Evolutionary conservation across 2,329 filamentous ascomycete species (phyloP), one percentile per base, ranked within the genome.

Genomic region (Clonostachys chloroleuca): DNA sequence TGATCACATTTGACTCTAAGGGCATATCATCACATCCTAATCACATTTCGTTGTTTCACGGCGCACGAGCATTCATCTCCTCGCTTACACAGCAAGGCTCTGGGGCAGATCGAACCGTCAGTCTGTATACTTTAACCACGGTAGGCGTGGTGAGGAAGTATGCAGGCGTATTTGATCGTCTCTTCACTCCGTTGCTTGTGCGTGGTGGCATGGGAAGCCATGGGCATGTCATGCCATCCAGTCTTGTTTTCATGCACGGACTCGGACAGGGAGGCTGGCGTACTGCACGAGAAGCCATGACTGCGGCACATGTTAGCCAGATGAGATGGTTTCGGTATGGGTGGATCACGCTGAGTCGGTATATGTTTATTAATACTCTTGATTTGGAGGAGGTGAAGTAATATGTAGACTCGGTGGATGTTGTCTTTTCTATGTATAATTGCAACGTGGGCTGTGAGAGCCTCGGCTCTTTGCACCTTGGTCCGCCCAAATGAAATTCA

Each of bases 281-380:
- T 46, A 30, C 24, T 10, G 24, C 24, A 30, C 24, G 24, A 10
- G 24, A 30, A 30, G 92, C 94, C 33, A 99, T 99, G 94, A 91
- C 88, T 2, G 77, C 79, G 47, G 92, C 89, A 24, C 94, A 99
- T 72, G 76, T 83, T 69, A 96, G 91, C 66, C 94, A 99, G 77
- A 99, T 99, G 94, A 82, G 89, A 36, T 99, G 94, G 94, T 99
- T 97, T 63, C 82, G 94, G 9, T 97, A 91, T 80, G 89, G 91
- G 4, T 99, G 92, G 91, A 96, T 99, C 61, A 78, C 81, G 0
- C 64, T 96, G 48, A 94, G 90, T 59, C 78, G 94, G 51, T 99
- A 97, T 69, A 97, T 99, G 94, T 80, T 91, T 48, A 80, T 97
- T 34, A 99, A 99, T 67, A 92, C 97, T 64, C 63, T 99, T 67